These are phyloP conservation scores for Lactifluus hygrophoroides DNA, from an alignment of 768 basidiomycete species.

Conservation along the genomic window DNA sequence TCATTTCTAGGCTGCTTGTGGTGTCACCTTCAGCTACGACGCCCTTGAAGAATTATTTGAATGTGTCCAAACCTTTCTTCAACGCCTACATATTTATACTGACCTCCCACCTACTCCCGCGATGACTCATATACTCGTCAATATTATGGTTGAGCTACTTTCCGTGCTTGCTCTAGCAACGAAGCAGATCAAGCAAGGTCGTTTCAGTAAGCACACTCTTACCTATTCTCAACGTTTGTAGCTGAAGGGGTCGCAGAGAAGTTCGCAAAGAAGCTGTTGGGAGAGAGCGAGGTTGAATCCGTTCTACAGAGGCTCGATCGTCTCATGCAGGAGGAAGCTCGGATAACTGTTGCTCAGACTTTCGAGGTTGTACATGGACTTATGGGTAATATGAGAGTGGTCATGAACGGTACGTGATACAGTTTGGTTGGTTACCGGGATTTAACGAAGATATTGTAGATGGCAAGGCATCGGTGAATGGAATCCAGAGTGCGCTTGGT, in stretches of 20 bases:
- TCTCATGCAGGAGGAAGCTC: background rate
- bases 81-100: slow-evolving; percentile 1
- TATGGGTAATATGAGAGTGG: background rate
- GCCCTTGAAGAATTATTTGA: background rate
- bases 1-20: slow-evolving; percentile 3
- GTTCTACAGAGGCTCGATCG: background rate
- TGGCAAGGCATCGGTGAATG: background rate
- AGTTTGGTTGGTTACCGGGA: background rate
- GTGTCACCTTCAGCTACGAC: background rate
- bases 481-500: background rate
- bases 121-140: background rate
- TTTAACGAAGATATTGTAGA: background rate
- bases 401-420: background rate
- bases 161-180: slow-evolving; percentile 5
- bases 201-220: background rate
- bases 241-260: background rate
- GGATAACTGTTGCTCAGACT: background rate
- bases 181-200: background rate
- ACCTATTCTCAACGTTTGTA: background rate
- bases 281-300: background rate
- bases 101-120: background rate
- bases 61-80: background rate
- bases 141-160: background rate
- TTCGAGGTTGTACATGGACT: background rate
- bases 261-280: slow-evolving; percentile 1